A percentile compares a stretch with the other conserved stretches of the same genome.
phyloP scores from a whole-genome alignment of 139 green algal species.

The Volvox reticuliferus region DNA sequence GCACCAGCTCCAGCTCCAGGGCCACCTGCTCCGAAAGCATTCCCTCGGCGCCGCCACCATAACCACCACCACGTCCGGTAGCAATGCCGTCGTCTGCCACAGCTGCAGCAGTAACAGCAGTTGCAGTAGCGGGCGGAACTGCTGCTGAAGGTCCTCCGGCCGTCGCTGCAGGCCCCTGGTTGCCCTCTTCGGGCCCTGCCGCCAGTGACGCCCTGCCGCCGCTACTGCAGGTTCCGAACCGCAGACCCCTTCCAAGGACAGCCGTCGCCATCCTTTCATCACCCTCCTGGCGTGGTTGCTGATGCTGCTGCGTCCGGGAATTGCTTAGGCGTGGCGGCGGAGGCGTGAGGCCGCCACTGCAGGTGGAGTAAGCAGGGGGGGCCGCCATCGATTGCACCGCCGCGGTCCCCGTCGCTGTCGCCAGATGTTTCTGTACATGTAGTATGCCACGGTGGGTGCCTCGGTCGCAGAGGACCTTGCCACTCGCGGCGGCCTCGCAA shows the following conservation, averaged over 20 bases:
- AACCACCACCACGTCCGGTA: not conserved
- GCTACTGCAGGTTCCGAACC: too few relatives aligned
- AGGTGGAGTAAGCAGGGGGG: too few relatives aligned
- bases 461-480: slow-evolving; percentile 28
- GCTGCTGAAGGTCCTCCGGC: too few relatives aligned
- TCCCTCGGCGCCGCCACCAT: not conserved
- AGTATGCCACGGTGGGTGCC: not conserved
- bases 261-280: not conserved
- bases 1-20: slow-evolving; percentile 14
- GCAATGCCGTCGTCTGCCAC: too few relatives aligned
- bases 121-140: too few relatives aligned
- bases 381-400: too few relatives aligned
- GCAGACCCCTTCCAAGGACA: too few relatives aligned
- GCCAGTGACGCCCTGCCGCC: too few relatives aligned
- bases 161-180: not conserved
- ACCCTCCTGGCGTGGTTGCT: not conserved
- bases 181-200: not conserved
- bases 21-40: not conserved
- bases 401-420: not conserved
- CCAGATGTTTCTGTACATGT: not conserved
- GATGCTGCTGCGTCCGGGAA: not conserved
- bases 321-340: too few relatives aligned
- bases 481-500: not conserved
- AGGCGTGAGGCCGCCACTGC: too few relatives aligned
- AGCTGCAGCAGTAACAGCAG: too few relatives aligned